Percentiles rank a stretch among this genome's conserved stretches.
phyloP scores from a whole-genome alignment of 2,329 filamentous ascomycete species.

The Mollisiaceae sp. region DNA sequence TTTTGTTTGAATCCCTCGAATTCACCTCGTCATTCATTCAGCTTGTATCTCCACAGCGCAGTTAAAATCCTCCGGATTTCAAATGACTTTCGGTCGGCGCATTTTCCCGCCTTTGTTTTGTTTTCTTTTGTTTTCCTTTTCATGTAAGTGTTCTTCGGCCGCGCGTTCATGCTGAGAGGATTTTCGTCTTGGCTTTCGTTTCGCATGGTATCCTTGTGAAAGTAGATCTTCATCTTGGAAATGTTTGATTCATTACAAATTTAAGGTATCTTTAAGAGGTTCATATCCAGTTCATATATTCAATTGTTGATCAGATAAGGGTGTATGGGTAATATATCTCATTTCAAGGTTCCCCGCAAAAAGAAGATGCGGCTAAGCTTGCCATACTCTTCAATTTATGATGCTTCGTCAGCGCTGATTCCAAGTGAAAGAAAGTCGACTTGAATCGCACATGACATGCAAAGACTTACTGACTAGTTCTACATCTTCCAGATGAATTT shows the following conservation, averaged over 20 bases:
- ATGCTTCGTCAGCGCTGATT: background rate
- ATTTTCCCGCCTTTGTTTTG: background rate
- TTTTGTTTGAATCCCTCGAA: background rate
- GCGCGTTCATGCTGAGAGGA: background rate
- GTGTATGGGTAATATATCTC: conserved; percentile 3
- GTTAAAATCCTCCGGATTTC: background rate
- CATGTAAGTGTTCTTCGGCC: background rate
- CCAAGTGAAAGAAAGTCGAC: background rate
- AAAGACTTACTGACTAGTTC: background rate
- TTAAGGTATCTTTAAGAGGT: background rate
- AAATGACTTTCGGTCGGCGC: background rate
- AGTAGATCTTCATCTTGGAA: conserved; percentile 2
- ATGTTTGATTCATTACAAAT: background rate
- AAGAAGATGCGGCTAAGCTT: background rate
- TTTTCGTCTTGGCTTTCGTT: background rate
- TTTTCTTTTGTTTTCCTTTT: background rate
- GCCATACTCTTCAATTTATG: background rate
- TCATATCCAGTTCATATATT: background rate
- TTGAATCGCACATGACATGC: background rate
- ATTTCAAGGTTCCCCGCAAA: conserved; percentile 2
- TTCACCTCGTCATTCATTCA: background rate
- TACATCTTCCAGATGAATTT: background rate
- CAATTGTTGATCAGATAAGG: background rate
- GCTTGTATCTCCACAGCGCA: too few species aligned
- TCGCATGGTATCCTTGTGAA: background rate